These are phyloP conservation scores for Phytophthora foliorum DNA, from an alignment of 352 stramenopile species.

Conservation along the genomic window DNA sequence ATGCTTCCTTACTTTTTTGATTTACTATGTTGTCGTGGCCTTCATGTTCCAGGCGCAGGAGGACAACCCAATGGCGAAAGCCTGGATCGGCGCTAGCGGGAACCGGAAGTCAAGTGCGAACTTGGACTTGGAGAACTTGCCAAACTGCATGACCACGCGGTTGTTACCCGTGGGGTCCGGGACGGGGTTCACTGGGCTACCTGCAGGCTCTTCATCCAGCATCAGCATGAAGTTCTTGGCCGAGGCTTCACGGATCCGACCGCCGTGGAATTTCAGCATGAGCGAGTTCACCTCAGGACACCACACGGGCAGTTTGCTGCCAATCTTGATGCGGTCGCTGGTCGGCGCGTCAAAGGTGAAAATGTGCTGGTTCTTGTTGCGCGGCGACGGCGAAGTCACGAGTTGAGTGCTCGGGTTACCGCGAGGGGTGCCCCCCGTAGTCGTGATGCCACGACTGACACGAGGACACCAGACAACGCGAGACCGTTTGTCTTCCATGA, in stretches of 20 bases:
- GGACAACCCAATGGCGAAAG: conserved; percentile 87
- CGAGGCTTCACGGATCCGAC: conserved; percentile 86
- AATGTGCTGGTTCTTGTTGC: conserved; percentile 69
- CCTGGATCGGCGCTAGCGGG: conserved; percentile 86
- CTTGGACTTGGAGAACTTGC: conserved; percentile 89
- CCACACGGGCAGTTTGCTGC: conserved; percentile 89
- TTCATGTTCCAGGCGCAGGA: conserved; percentile 89
- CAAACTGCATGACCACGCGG: conserved; percentile 88
- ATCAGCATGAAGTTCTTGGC: conserved; percentile 94
- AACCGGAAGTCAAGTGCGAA: conserved; percentile 91
- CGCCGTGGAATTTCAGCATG: conserved; percentile 92
- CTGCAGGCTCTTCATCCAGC: conserved; percentile 71
- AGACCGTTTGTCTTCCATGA: conserved; percentile 84
- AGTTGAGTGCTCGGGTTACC: conserved; percentile 57
- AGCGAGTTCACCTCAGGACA: conserved; percentile 89
- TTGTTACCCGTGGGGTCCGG: conserved; percentile 58
- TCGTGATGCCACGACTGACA: conserved; percentile 70
- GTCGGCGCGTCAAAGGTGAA: conserved; percentile 83
- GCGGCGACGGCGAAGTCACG: conserved; percentile 79
- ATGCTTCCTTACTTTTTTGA: conserved; percentile 11
- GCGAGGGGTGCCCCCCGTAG: conserved; percentile 69
- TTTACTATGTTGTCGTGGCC: conserved; percentile 22
- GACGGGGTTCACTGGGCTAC: conserved; percentile 12
- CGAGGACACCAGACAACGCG: conserved; percentile 88
- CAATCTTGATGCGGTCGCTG: conserved; percentile 81